Evolutionary conservation across 2,329 filamentous ascomycete genomes (phyloP).

Genomic region (Zasmidium angulare): DNA sequence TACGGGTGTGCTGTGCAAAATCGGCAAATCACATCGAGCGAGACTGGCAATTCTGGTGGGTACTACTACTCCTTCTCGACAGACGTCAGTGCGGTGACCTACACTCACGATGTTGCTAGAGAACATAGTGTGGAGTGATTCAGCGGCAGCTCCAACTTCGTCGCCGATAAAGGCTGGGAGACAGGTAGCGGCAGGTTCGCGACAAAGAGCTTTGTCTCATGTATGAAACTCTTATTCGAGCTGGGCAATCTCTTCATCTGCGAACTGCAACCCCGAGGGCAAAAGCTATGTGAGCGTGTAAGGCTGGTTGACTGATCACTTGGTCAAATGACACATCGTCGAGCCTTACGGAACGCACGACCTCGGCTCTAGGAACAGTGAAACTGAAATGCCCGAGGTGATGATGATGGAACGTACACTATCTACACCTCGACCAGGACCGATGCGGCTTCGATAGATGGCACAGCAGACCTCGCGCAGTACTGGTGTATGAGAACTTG

Average conservation of each 20-base stretch:
- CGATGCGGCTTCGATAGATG: slow-evolving; percentile 49
- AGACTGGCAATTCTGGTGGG: slow-evolving; percentile 53
- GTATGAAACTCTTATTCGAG: not conserved
- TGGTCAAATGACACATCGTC: slow-evolving; percentile 61
- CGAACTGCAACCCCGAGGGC: slow-evolving; percentile 15
- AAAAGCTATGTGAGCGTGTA: slow-evolving; percentile 58
- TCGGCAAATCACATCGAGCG: slow-evolving; percentile 41
- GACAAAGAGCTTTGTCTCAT: not conserved
- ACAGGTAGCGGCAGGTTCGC: slow-evolving; percentile 12
- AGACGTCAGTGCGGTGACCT: slow-evolving; percentile 52
- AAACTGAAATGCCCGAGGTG: slow-evolving; percentile 52
- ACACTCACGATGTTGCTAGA: slow-evolving; percentile 55
- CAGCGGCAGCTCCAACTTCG: slow-evolving; percentile 52
- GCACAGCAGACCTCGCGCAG: slow-evolving; percentile 53
- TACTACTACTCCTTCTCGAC: slow-evolving; percentile 64
- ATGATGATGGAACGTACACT: slow-evolving; percentile 55
- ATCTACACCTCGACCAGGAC: slow-evolving; percentile 51
- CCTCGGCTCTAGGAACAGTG: slow-evolving; percentile 42
- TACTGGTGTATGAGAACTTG: slow-evolving; percentile 53
- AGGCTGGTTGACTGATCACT: slow-evolving; percentile 55
- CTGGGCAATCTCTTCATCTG: slow-evolving; percentile 25
- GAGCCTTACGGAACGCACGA: slow-evolving; percentile 54
- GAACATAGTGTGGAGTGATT: slow-evolving; percentile 48
- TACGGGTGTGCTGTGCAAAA: not conserved
- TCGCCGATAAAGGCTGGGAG: slow-evolving; percentile 59